Evolutionary conservation across 495 filamentous ascomycete genomes (phyloP), one percentile per base, ranked within the genome.

Genomic region (Penicillium angulare): DNA sequence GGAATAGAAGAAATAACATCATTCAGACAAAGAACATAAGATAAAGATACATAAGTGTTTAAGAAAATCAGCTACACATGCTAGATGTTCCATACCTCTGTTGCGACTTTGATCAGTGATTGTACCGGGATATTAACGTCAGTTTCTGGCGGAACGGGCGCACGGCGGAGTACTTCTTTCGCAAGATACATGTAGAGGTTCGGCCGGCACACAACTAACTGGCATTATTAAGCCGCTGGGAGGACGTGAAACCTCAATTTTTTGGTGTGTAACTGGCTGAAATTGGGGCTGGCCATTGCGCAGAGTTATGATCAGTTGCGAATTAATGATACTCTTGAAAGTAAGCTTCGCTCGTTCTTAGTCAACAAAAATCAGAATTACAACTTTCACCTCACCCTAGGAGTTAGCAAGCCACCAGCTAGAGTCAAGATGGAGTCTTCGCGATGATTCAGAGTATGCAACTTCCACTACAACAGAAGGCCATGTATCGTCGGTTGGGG

Each of bases 401-500:
- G 23, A 29, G 22, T 44, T 44, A 2, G 22, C 42, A 9, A 44
- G 12, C 42, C 42, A 44, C 21, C 42, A 44, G 21, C 10, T 18
- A 31, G 21, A 21, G 26, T 44, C 42, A 29, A 31, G 23, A 27
- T 44, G 23, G 22, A 44, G 42, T 41, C 38, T 41, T 41, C 13
- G 38, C 38, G 38, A 41, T 21, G 38, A 41, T 41, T 22, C 38
- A 21, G 38, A 41, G 38, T 41, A 41, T 41, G 38, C 38, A 41
- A 41, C 20, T 41, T 41, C 38, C 1, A 41, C 16, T 21, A 41
- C 38, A 41, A 41, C 17, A 41, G 38, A 41, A 41, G 38, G 38
- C 38, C 38, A 41, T 41, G 38, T 41, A 23, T 41, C 18, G 16
- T 41, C 38, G 18, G 38, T 21, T 41, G 18, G 38, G 23, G 38